Percentiles rank a stretch among this genome's conserved stretches.
Conservation (phyloP, 2,329 filamentous ascomycete species). For the Leptographium procerum region DNA sequence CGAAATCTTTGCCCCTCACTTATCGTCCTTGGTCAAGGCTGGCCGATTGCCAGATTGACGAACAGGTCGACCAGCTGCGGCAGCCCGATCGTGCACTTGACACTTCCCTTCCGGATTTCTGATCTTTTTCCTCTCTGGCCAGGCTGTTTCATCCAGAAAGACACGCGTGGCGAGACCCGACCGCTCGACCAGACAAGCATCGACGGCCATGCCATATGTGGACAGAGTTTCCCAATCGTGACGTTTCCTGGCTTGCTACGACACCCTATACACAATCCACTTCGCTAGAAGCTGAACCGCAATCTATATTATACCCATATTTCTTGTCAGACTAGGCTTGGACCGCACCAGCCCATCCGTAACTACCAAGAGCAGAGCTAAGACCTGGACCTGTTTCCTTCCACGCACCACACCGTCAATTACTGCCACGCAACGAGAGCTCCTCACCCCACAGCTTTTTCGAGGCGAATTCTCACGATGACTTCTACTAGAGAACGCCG, state of each 20-base stretch:
- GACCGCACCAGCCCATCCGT: background rate
- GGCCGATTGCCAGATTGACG: background rate
- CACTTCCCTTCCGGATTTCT: background rate
- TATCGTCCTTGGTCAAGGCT: background rate
- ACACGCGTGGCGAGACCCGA: background rate
- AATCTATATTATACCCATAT: background rate
- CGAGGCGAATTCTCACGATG: slow-evolving; percentile 21
- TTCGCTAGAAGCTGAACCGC: background rate
- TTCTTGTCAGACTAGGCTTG: background rate
- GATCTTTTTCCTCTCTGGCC: background rate
- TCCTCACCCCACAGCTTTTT: background rate
- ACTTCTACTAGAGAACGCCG: slow-evolving; percentile 43
- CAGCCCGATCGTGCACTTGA: background rate
- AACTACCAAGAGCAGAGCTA: background rate
- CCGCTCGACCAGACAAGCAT: background rate
- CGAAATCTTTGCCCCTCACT: background rate
- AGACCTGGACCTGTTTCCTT: background rate
- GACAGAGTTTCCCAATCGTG: background rate
- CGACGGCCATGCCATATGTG: background rate
- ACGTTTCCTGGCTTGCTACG: background rate
- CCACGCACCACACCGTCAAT: background rate
- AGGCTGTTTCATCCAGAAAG: background rate
- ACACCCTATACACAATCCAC: background rate
- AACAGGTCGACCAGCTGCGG: background rate
- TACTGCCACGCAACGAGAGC: background rate